Conservation (phyloP, 2,329 filamentous ascomycete genomes). For the Colletotrichum eremochloae region DNA sequence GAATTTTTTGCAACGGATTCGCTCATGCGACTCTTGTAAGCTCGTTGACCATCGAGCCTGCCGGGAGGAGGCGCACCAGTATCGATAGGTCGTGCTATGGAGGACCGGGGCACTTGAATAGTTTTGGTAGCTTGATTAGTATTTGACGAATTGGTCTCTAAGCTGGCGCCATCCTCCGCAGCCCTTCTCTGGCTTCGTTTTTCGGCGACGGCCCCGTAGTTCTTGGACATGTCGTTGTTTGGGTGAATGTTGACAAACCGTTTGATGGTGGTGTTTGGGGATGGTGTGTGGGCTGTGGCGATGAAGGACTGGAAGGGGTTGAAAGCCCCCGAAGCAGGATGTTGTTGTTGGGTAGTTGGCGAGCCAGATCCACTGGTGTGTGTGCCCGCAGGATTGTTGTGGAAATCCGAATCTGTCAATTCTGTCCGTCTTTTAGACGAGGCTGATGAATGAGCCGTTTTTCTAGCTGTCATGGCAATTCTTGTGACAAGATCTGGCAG, state of each 20-base stretch:
- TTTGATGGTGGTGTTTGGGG: neutral
- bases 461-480: conserved; percentile 23
- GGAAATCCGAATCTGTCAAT: neutral
- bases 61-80: neutral
- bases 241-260: neutral
- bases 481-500: conserved; percentile 27
- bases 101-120: neutral
- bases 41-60: neutral
- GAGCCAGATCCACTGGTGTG: neutral
- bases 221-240: neutral
- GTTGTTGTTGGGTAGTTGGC: neutral
- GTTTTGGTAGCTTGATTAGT: neutral
- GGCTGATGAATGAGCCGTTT: conserved; percentile 8
- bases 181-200: neutral
- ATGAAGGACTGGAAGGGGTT: conserved; percentile 4
- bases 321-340: neutral
- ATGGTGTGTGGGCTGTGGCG: neutral
- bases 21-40: neutral
- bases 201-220: neutral
- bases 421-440: neutral
- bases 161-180: neutral
- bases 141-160: neutral
- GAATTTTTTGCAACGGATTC: neutral
- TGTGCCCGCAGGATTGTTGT: neutral
- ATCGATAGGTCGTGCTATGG: neutral